Conservation (phyloP, 1,139 yeast genomes). For the Hanseniaspora gamundiae region DNA sequence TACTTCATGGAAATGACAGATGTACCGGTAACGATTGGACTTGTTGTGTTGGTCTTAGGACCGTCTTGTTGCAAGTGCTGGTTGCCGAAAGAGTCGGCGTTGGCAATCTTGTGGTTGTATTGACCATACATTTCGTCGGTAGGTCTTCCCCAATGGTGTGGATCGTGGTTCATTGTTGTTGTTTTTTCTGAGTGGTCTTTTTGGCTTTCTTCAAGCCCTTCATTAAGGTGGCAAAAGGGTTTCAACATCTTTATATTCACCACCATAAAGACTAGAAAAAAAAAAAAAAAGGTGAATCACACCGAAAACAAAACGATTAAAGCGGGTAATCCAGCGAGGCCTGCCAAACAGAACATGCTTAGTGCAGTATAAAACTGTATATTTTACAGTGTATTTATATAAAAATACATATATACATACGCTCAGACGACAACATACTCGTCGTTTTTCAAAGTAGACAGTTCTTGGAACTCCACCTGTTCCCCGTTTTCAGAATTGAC, state of each 20-base stretch:
- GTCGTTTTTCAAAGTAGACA: conserved; percentile 49
- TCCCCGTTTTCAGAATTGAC: conserved; percentile 28
- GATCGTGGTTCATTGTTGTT: conserved; percentile 82
- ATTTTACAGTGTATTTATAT: too few relatives aligned
- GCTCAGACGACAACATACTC: conserved; percentile 48
- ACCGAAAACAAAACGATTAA: too few relatives aligned
- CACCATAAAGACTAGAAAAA: not conserved
- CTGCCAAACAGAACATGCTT: too few relatives aligned
- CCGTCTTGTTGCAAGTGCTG: conserved; percentile 13
- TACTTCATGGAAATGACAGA: conserved; percentile 87
- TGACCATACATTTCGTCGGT: conserved; percentile 66
- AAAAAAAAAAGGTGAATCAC: not conserved
- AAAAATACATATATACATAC: not conserved
- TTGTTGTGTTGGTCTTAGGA: conserved; percentile 56
- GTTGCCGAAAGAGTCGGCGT: conserved; percentile 28
- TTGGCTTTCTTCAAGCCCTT: not conserved
- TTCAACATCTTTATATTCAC: not conserved
- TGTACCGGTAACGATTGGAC: conserved; percentile 93
- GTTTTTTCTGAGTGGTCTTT: not conserved
- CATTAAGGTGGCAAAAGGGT: conserved; percentile 1
- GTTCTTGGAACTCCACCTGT: conserved; percentile 63
- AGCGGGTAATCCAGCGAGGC: too few relatives aligned
- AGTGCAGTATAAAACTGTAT: too few relatives aligned
- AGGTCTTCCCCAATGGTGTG: conserved; percentile 93
- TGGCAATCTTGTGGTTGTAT: conserved; percentile 63